Evolutionary conservation across 1,284 basidiomycete genomes (phyloP).

Genomic region (Ceraceosorus bombacis): DNA sequence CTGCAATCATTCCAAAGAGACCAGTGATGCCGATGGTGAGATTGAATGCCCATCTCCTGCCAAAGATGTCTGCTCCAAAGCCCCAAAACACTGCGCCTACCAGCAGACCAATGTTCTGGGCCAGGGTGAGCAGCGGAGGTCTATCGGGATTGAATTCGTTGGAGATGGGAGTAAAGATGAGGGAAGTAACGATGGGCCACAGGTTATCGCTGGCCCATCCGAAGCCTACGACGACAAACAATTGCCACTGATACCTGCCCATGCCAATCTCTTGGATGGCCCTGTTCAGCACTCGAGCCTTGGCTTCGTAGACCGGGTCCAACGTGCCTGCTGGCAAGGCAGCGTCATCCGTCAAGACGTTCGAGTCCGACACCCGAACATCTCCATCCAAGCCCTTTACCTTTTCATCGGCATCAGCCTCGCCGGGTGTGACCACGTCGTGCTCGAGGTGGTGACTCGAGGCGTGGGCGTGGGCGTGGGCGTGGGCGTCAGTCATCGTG

Average conservation of each 20-base stretch:
- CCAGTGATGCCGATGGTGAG: conserved; percentile 28
- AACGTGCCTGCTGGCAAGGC: background rate
- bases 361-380: background rate
- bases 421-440: too few relatives aligned
- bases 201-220: conserved; percentile 7
- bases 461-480: too few relatives aligned
- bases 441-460: too few relatives aligned
- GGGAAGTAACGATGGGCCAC: conserved; percentile 32
- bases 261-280: conserved; percentile 22
- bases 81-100: conserved; percentile 36
- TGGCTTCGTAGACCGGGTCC: background rate
- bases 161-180: conserved; percentile 26
- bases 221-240: conserved; percentile 16
- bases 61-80: conserved; percentile 33
- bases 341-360: background rate
- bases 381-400: too few relatives aligned
- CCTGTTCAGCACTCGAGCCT: background rate
- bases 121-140: conserved; percentile 1
- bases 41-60: conserved; percentile 33
- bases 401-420: too few relatives aligned
- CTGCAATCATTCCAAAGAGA: conserved; percentile 30
- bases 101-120: conserved; percentile 14
- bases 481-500: too few relatives aligned
- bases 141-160: conserved; percentile 7
- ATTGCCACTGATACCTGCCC: conserved; percentile 27